Evolutionary conservation across 805 yeast species (phyloP).

Genomic region (Kregervanrija fluxuum): DNA sequence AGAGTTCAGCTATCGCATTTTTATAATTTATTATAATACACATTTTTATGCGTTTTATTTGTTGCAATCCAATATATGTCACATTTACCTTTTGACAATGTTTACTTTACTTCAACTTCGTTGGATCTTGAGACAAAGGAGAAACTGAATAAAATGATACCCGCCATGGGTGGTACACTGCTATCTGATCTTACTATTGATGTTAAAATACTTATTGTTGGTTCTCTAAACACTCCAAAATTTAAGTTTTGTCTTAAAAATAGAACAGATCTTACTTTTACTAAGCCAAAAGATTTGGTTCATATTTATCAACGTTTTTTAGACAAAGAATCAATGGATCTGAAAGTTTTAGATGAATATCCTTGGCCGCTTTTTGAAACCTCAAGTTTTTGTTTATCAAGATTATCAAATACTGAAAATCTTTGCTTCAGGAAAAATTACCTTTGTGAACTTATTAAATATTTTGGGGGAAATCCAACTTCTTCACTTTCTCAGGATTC

Average conservation of each 20-base stretch:
- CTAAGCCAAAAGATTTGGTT: conserved; percentile 39
- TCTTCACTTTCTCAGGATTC: conserved; percentile 41
- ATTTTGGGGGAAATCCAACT: conserved; percentile 44
- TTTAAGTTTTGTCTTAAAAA: conserved; percentile 42
- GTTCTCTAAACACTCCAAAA: conserved; percentile 49
- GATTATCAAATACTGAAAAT: conserved; percentile 20
- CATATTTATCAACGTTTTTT: conserved; percentile 36
- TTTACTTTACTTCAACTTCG: neutral
- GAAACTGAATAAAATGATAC: conserved; percentile 38
- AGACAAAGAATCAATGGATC: conserved; percentile 41
- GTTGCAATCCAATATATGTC: no score
- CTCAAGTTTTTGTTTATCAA: conserved; percentile 39
- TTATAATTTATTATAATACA: no score
- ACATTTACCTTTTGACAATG: no score
- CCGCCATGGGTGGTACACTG: conserved; percentile 52
- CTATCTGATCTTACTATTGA: conserved; percentile 54
- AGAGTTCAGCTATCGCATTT: no score
- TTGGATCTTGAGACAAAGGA: conserved; percentile 25
- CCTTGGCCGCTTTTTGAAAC: conserved; percentile 38
- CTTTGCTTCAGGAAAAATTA: conserved; percentile 24
- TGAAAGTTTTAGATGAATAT: conserved; percentile 13
- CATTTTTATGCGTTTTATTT: no score
- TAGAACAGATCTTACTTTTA: conserved; percentile 51
- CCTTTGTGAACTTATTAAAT: conserved; percentile 29
- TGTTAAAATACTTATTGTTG: conserved; percentile 53